Conservation (phyloP, 139 green algal genomes). For the Chlamydomonas applanata region DNA sequence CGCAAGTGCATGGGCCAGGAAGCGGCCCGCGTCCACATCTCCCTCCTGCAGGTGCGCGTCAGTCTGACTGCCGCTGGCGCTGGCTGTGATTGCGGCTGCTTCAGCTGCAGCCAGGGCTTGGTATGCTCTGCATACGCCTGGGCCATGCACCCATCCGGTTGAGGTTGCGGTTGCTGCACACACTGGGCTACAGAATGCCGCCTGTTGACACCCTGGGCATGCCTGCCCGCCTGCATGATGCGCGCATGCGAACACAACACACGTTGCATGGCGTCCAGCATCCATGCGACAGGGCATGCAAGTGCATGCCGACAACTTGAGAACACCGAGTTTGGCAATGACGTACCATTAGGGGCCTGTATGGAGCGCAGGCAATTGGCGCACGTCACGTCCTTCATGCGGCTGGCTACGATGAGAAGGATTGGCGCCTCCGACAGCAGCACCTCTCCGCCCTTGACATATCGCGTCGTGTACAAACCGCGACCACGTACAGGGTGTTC, state of each 20-base stretch:
- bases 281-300: neutral
- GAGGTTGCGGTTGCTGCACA: constrained; percentile 27
- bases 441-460: constrained; percentile 34
- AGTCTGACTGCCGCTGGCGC: neutral
- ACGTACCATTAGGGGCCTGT: neutral
- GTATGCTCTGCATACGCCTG: constrained; percentile 47
- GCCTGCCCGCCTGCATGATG: too few relatives aligned
- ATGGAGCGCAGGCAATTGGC: constrained; percentile 28
- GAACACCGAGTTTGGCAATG: too few relatives aligned
- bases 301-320: constrained; percentile 15
- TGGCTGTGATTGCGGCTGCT: neutral
- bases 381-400: constrained; percentile 24
- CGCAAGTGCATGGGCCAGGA: constrained; percentile 9
- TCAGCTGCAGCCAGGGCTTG: neutral
- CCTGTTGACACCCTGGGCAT: constrained; percentile 39
- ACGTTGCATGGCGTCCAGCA: too few relatives aligned
- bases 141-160: constrained; percentile 43
- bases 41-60: neutral
- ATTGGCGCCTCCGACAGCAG: constrained; percentile 41
- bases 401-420: constrained; percentile 33
- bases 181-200: constrained; percentile 43
- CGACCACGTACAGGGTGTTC: constrained; percentile 20
- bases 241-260: too few relatives aligned
- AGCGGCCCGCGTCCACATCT: neutral
- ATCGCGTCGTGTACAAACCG: constrained; percentile 31